Base-by-base conservation (phyloP, 495 filamentous ascomycete species). In the Letharia lupina region DNA sequence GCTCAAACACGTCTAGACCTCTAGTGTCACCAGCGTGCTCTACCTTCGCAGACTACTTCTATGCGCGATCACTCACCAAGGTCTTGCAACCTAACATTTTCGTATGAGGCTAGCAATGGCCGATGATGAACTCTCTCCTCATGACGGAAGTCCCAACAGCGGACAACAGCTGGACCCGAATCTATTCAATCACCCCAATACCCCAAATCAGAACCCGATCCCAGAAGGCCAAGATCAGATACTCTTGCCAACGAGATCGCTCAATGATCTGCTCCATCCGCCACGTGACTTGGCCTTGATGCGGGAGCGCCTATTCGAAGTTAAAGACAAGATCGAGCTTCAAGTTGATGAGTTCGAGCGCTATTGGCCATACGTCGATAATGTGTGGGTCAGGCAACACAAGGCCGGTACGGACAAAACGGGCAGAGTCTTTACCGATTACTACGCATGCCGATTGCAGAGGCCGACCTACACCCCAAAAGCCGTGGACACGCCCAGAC, bases 301-400 rank as follows among this genome's bases (percentile, higher is more conserved):
- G 70, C 75, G 80, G 44, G 73, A 76, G 61, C 76, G 80, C 3
- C 68, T 83, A 60, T 82, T 82, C 56, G 81, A 83, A 58, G 78
- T 81, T 72, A 79, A 76, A 45, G 80, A 83, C 47, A 77, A 78
- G 18, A 82, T 83, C 58, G 81, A 82, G 69, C 80, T 82, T 64
- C 80, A 75, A 31, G 69, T 78, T 45, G 74, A 77, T 31, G 80
- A 83, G 45, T 82, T 82, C 58, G 80, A 83, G 62, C 79, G 76
- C 18, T 82, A 83, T 67, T 83, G 80, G 80, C 81, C 80, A 4
- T 83, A 81, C 59, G 79, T 83, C 39, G 80, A 82, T 62, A 83
- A 83, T 69, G 79, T 82, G 20, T 83, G 79, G 80, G 78, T 81
- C 5, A 79, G 81, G 59, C 80, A 83, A 62, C 78, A 80, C 64